Base-by-base conservation (phyloP, 768 basidiomycete species). In the Rhodotorula taiwanensis region DNA sequence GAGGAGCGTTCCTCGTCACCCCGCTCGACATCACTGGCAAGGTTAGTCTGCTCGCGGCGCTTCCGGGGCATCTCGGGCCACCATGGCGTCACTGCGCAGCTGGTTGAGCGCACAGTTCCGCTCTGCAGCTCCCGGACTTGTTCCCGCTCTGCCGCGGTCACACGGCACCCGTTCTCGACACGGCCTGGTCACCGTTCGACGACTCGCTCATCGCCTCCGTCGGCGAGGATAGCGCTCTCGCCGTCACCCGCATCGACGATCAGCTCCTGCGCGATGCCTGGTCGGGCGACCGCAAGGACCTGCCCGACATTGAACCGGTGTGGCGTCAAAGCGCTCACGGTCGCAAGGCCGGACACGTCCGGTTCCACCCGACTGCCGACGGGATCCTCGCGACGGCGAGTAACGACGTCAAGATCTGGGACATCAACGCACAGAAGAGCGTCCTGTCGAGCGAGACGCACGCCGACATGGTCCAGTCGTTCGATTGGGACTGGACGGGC, bases 121-220 rank as follows among this genome's bases (percentile, higher is more conserved):
- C 89, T 4, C 45, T 9, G 7, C 57, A 67, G 76, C 81, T 97
- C 25, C 95, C 93, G 3, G 95, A 99, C 74, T 83, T 86, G 66
- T 80, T 97, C 44, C 95, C 95, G 1, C 82, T 98, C 58, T 90
- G 89, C 23, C 85, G 94, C 58, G 88, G 86, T 34, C 79, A 80
- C 68, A 75, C 77, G 20, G 78, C 74, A 1, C 75, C 78, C 11
- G 87, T 90, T 34, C 86, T 98, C 42, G 94, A 98, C 77, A 98
- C 94, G 0, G 89, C 88, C 73, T 98, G 92, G 91, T 89, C 88
- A 0, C 93, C 92, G 0, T 90, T 94, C 75, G 86, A 92, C 73
- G 94, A 98, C 77, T 79, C 82, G 10, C 80, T 94, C 72, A 87
- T 95, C 70, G 94, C 88, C 3, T 93, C 90, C 1, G 89, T 83